Conservation (phyloP, 148 eudicot species). For the Bassia scoparia region DNA sequence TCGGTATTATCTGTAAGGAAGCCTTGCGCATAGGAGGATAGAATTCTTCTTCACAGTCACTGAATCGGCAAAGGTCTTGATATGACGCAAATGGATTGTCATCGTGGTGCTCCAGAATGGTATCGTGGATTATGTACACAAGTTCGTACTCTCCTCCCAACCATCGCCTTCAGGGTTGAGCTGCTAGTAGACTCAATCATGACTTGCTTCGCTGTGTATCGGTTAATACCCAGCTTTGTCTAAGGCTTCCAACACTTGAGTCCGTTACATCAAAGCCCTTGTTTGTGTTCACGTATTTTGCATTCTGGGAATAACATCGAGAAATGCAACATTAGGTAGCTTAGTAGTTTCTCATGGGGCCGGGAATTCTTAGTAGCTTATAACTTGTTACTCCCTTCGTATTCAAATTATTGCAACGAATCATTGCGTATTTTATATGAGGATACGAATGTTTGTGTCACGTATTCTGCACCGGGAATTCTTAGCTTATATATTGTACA, state of each 20-base stretch:
- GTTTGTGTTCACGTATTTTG: slow-evolving; percentile 70
- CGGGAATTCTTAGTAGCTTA: too few species aligned
- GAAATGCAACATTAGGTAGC: not conserved
- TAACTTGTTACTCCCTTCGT: too few species aligned
- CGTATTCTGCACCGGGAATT: too few species aligned
- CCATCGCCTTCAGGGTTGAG: slow-evolving; percentile 58
- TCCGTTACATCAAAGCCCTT: slow-evolving; percentile 52
- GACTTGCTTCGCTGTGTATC: slow-evolving; percentile 44
- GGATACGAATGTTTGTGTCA: too few species aligned
- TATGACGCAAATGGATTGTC: slow-evolving; percentile 53
- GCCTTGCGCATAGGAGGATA: slow-evolving; percentile 30
- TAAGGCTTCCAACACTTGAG: slow-evolving; percentile 57
- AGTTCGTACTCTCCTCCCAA: slow-evolving; percentile 52
- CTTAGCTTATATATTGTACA: too few species aligned
- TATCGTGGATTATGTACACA: slow-evolving; percentile 59
- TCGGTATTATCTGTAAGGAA: slow-evolving; percentile 44
- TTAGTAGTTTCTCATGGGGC: too few species aligned
- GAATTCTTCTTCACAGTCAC: slow-evolving; percentile 61
- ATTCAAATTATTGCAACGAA: too few species aligned
- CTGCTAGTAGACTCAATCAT: slow-evolving; percentile 79
- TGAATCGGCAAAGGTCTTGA: slow-evolving; percentile 64
- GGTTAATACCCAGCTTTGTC: slow-evolving; percentile 38
- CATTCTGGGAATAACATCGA: slow-evolving; percentile 48
- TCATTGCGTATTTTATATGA: too few species aligned
- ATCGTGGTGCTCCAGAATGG: slow-evolving; percentile 47